These are phyloP conservation scores for Taphrina populina DNA, from an alignment of 1,139 yeast genomes.

Conservation along the genomic window DNA sequence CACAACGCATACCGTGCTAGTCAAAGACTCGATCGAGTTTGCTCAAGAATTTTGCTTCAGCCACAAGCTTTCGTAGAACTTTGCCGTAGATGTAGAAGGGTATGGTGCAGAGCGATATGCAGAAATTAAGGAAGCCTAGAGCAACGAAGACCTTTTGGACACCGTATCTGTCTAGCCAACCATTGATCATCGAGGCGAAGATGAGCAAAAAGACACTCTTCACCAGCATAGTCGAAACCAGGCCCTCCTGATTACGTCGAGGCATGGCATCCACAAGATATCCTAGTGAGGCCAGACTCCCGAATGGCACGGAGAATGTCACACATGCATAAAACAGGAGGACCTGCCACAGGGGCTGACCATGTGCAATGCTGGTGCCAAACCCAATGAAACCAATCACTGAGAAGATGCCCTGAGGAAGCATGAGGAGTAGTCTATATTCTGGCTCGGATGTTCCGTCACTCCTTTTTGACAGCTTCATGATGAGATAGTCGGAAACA, in stretches of 20 bases:
- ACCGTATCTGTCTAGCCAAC: slow-evolving; percentile 50
- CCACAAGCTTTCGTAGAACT: slow-evolving; percentile 48
- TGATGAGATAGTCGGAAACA: slow-evolving; percentile 52
- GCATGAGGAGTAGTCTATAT: slow-evolving; percentile 56
- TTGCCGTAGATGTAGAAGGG: slow-evolving; percentile 61
- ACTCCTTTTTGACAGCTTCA: slow-evolving; percentile 47
- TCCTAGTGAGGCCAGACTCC: slow-evolving; percentile 62
- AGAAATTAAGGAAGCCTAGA: slow-evolving; percentile 56
- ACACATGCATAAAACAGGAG: slow-evolving; percentile 57
- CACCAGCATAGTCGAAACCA: slow-evolving; percentile 57
- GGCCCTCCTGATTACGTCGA: slow-evolving; percentile 56
- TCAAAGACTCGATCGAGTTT: no score
- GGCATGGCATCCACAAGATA: slow-evolving; percentile 55
- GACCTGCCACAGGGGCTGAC: slow-evolving; percentile 60
- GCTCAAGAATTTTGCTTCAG: no score
- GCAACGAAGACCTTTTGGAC: slow-evolving; percentile 54
- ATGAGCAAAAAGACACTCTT: slow-evolving; percentile 57
- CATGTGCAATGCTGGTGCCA: slow-evolving; percentile 56
- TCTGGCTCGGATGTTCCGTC: slow-evolving; percentile 64
- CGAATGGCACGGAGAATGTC: slow-evolving; percentile 61
- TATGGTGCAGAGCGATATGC: slow-evolving; percentile 53
- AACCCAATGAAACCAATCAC: slow-evolving; percentile 60
- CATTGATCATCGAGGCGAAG: slow-evolving; percentile 58
- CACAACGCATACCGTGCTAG: no score
- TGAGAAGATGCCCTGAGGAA: slow-evolving; percentile 53